Percentiles rank a stretch among this genome's conserved stretches.
These are phyloP conservation scores for Phaffomyces opuntiae DNA, from an alignment of 805 yeast genomes.

Conservation along the genomic window DNA sequence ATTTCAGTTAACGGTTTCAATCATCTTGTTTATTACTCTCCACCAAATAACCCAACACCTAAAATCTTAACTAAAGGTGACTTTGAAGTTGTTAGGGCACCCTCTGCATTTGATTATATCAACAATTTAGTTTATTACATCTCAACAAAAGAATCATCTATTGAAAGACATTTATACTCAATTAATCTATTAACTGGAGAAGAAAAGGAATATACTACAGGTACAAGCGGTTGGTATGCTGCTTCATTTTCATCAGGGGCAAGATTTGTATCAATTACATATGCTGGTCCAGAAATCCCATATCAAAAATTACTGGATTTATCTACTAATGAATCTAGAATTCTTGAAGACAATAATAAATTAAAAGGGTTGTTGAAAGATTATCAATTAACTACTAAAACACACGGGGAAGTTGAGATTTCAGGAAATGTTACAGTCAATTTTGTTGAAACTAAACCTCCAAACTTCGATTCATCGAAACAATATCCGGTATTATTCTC, in stretches of 20 bases:
- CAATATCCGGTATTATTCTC: conserved; percentile 79
- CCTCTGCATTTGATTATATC: conserved; percentile 51
- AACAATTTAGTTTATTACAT: conserved; percentile 49
- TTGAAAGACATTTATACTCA: conserved; percentile 77
- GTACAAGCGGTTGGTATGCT: conserved; percentile 53
- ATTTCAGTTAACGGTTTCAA: conserved; percentile 52
- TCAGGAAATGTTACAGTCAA: conserved; percentile 43
- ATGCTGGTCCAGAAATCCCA: conserved; percentile 77
- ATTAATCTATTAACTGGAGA: conserved; percentile 46
- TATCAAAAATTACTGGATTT: conserved; percentile 64
- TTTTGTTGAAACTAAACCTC: conserved; percentile 71
- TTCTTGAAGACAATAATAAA: conserved; percentile 34
- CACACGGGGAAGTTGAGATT: conserved; percentile 46
- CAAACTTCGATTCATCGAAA: conserved; percentile 48
- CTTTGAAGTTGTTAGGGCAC: conserved; percentile 87
- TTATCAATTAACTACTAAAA: conserved; percentile 52
- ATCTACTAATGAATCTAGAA: conserved; percentile 26
- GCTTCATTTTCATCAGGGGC: conserved; percentile 78
- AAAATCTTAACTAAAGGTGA: conserved; percentile 60
- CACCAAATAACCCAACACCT: conserved; percentile 52
- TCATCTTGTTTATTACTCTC: conserved; percentile 82
- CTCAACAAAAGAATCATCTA: conserved; percentile 71
- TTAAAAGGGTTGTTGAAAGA: conserved; percentile 31
- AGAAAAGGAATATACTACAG: conserved; percentile 27
- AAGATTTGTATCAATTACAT: conserved; percentile 61